Conservation (phyloP, 1,284 basidiomycete genomes). For the Cryptococcus sp. region DNA sequence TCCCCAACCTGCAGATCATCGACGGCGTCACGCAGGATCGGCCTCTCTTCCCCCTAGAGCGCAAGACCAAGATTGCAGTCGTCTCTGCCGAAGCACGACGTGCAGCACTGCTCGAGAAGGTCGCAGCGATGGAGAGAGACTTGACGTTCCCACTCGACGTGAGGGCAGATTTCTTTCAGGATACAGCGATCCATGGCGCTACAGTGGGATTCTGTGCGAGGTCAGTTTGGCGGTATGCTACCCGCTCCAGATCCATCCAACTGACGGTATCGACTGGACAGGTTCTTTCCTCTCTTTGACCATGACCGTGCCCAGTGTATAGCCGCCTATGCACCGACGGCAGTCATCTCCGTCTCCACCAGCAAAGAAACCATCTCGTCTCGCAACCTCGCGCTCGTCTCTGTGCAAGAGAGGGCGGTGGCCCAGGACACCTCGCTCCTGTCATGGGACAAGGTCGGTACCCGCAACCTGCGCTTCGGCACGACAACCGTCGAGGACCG, state of each 20-base stretch:
- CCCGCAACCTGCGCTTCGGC: constrained; percentile 67
- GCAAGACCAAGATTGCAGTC: constrained; percentile 35
- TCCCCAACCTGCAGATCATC: constrained; percentile 47
- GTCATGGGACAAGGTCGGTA: constrained; percentile 39
- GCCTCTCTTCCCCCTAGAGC: constrained; percentile 43
- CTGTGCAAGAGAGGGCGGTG: constrained; percentile 32
- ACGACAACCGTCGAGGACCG: constrained; percentile 62
- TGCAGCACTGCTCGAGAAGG: constrained; percentile 26
- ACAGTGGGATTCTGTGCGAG: constrained; percentile 51
- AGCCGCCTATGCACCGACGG: constrained; percentile 73
- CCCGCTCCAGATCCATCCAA: background rate
- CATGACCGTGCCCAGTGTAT: constrained; percentile 64
- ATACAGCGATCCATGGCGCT: constrained; percentile 36
- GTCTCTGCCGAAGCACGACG: constrained; percentile 1
- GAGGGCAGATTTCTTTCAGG: constrained; percentile 32
- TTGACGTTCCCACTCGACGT: constrained; percentile 46
- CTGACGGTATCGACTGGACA: constrained; percentile 36
- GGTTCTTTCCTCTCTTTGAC: constrained; percentile 84
- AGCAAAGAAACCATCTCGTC: constrained; percentile 54
- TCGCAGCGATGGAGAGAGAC: constrained; percentile 25
- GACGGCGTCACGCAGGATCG: constrained; percentile 55
- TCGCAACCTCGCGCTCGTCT: constrained; percentile 63
- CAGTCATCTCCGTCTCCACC: constrained; percentile 82
- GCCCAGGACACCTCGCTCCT: constrained; percentile 63
- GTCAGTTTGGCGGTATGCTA: constrained; percentile 21